These are phyloP conservation scores for Psilocybe cyanescens DNA, from an alignment of 768 basidiomycete species.

Conservation along the genomic window DNA sequence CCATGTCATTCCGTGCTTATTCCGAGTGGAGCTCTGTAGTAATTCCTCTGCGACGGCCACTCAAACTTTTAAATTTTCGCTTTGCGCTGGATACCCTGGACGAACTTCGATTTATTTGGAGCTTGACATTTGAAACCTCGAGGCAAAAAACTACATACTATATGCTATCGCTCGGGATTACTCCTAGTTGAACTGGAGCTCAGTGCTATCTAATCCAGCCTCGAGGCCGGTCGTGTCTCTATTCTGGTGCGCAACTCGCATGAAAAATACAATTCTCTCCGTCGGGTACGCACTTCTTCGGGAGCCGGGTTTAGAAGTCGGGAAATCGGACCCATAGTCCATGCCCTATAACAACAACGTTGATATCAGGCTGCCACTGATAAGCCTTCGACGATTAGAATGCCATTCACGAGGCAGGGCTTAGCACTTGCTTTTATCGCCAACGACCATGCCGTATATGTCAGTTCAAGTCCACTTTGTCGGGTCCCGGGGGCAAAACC, in stretches of 20 bases:
- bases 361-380: background rate
- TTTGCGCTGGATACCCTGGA: background rate
- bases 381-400: background rate
- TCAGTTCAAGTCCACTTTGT: background rate
- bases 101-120: background rate
- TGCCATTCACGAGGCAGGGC: background rate
- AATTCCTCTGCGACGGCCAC: background rate
- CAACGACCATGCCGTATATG: background rate
- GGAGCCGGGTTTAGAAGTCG: background rate
- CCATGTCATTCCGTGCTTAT: background rate
- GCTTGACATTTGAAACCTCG: background rate
- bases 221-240: background rate
- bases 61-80: background rate
- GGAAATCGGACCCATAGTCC: background rate
- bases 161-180: background rate
- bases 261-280: background rate
- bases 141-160: background rate
- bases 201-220: background rate
- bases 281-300: background rate
- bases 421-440: background rate
- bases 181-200: background rate
- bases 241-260: background rate
- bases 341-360: background rate
- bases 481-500: background rate
- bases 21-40: background rate